These are phyloP conservation scores for Aureobasidium sp. DNA, from an alignment of 2,329 filamentous ascomycete species.

Conservation along the genomic window DNA sequence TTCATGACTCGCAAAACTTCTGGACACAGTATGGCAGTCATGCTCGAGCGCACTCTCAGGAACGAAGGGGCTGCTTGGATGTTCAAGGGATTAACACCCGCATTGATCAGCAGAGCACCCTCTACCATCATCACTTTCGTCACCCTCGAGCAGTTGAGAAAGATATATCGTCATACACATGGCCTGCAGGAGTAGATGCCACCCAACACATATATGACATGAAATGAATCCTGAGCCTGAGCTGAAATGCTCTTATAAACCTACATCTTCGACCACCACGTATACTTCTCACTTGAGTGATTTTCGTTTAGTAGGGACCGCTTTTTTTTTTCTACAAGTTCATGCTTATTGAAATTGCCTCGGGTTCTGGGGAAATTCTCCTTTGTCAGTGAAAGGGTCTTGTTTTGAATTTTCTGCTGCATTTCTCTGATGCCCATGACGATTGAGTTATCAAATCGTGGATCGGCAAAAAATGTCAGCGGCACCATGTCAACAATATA, in stretches of 20 bases:
- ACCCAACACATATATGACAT: background rate
- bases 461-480: no score
- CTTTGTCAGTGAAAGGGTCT: no score
- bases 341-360: no score
- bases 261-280: background rate
- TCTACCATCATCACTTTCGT: constrained; percentile 22
- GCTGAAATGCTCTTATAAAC: background rate
- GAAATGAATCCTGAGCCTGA: background rate
- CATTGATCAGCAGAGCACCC: constrained; percentile 23
- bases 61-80: constrained; percentile 22
- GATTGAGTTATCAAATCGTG: no score
- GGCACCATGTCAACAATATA: no score
- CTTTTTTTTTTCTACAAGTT: no score
- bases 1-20: constrained; percentile 20
- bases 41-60: constrained; percentile 20
- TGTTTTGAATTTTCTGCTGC: no score
- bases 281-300: no score
- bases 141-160: constrained; percentile 19
- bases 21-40: constrained; percentile 18
- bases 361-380: no score
- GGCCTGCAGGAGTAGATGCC: constrained; percentile 16
- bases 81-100: constrained; percentile 22
- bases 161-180: constrained; percentile 16
- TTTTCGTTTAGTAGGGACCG: no score
- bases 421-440: no score